A percentile compares a stretch with the other conserved stretches of the same genome.
Conservation (phyloP, 2,329 filamentous ascomycete species). For the Penicillium sclerotigenum region DNA sequence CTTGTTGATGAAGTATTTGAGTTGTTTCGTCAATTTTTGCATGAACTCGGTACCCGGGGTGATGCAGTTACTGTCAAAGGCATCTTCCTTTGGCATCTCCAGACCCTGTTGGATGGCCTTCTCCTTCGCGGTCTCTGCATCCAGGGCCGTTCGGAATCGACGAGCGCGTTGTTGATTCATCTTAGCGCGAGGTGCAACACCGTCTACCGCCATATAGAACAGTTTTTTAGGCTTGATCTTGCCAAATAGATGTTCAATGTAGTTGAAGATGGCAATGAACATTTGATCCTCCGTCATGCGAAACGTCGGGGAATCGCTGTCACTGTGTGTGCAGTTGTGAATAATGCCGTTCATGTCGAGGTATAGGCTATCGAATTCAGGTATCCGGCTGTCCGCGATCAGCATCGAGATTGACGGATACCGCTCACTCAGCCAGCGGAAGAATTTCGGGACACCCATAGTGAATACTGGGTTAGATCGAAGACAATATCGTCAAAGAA, state of each 20-base stretch:
- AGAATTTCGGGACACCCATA: slow-evolving; percentile 82
- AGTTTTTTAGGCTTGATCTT: slow-evolving; percentile 98
- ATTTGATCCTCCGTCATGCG: slow-evolving; percentile 97
- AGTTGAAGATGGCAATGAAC: slow-evolving; percentile 99
- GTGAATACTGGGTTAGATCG: slow-evolving; percentile 26
- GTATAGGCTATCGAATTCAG: slow-evolving; percentile 97
- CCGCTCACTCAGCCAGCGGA: slow-evolving; percentile 98
- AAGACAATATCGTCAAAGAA: not conserved
- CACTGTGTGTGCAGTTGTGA: slow-evolving; percentile 98
- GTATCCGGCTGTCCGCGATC: slow-evolving; percentile 97
- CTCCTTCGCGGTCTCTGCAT: slow-evolving; percentile 83
- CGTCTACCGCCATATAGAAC: slow-evolving; percentile 99
- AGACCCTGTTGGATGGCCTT: slow-evolving; percentile 87
- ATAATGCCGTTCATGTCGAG: slow-evolving; percentile 95
- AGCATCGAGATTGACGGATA: slow-evolving; percentile 98
- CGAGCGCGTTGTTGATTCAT: slow-evolving; percentile 99
- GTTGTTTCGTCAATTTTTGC: slow-evolving; percentile 88
- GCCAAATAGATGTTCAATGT: slow-evolving; percentile 96
- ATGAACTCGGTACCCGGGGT: slow-evolving; percentile 96
- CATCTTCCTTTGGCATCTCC: slow-evolving; percentile 89
- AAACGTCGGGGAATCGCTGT: slow-evolving; percentile 86
- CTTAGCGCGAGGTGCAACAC: slow-evolving; percentile 94
- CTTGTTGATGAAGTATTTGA: slow-evolving; percentile 98
- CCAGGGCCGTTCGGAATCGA: slow-evolving; percentile 89
- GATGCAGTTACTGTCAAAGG: slow-evolving; percentile 99